A percentile compares a stretch with the other conserved stretches of the same genome.
These are phyloP conservation scores for Quercus suber DNA, from an alignment of 306 rosid genomes.

Conservation along the genomic window DNA sequence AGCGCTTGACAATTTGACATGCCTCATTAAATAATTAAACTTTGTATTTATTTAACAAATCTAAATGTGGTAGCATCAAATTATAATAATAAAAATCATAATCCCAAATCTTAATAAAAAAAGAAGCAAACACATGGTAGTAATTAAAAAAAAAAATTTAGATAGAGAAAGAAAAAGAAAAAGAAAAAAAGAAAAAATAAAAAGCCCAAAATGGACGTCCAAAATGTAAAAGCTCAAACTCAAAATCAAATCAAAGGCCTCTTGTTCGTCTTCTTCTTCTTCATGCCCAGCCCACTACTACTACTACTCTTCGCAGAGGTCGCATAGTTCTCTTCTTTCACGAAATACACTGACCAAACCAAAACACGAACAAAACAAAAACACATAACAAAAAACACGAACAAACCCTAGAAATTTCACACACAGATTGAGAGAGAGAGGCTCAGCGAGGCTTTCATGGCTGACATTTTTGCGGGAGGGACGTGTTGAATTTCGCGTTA, in stretches of 20 bases:
- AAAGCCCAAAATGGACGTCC: slow-evolving; percentile 80
- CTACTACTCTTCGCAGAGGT: slow-evolving; percentile 51
- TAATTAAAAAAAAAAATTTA: not conserved
- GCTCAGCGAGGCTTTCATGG: slow-evolving; percentile 42
- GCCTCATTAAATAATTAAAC: too few relatives aligned
- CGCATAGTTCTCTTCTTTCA: slow-evolving; percentile 63
- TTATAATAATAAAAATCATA: too few relatives aligned
- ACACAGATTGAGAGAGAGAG: slow-evolving; percentile 24
- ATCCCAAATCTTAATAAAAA: too few relatives aligned
- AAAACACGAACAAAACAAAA: slow-evolving; percentile 24
- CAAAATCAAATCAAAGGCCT: slow-evolving; percentile 63
- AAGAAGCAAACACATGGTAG: too few relatives aligned
- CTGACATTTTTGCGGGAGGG: slow-evolving; percentile 54
- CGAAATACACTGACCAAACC: slow-evolving; percentile 25
- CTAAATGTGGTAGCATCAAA: too few relatives aligned
- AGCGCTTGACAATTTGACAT: too few relatives aligned
- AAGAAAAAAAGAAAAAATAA: not conserved
- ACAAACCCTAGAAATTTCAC: slow-evolving; percentile 32
- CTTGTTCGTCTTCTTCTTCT: slow-evolving; percentile 60
- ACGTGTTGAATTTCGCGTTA: slow-evolving; percentile 38
- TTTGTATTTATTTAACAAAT: too few relatives aligned
- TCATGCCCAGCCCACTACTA: slow-evolving; percentile 87
- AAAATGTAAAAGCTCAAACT: slow-evolving; percentile 11
- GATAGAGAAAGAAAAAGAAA: not conserved
- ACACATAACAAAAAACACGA: slow-evolving; percentile 19